Conservation (phyloP, 2,329 filamentous ascomycete genomes). For the Raffaelea albimanens region DNA sequence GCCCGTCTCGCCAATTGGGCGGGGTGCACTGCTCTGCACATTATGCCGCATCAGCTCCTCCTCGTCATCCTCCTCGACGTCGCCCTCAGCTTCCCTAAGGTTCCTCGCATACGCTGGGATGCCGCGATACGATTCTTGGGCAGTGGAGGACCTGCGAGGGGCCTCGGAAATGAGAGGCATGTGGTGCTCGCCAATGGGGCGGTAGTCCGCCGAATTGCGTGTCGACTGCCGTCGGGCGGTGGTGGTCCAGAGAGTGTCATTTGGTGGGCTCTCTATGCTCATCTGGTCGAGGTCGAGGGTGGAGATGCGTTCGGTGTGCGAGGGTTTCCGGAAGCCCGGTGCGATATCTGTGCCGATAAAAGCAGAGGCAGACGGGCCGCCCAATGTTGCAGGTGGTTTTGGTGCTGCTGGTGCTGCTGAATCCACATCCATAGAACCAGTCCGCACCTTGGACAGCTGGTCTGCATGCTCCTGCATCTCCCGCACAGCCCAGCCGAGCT, state of each 20-base stretch:
- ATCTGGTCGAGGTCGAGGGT: conserved; percentile 23
- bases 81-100: conserved; percentile 11
- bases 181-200: conserved; percentile 20
- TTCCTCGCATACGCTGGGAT: conserved; percentile 11
- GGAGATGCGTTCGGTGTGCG: conserved; percentile 27
- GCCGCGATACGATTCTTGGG: conserved; percentile 5
- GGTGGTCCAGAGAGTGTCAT: conserved; percentile 25
- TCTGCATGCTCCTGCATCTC: conserved; percentile 74
- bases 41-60: conserved; percentile 8
- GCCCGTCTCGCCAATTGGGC: conserved; percentile 21
- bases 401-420: neutral
- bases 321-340: neutral
- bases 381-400: too few relatives aligned
- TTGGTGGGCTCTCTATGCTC: conserved; percentile 25
- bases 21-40: conserved; percentile 1
- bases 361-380: neutral
- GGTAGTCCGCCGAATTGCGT: conserved; percentile 10
- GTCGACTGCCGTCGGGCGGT: conserved; percentile 14
- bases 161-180: conserved; percentile 23
- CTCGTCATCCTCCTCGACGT: conserved; percentile 13
- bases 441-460: conserved; percentile 40
- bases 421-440: neutral
- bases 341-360: neutral
- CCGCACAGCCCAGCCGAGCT: conserved; percentile 63
- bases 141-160: conserved; percentile 8